Percentiles rank a stretch among this genome's conserved stretches.
Conservation (phyloP, 2,329 filamentous ascomycete species). For the Aspergillus sojae region DNA sequence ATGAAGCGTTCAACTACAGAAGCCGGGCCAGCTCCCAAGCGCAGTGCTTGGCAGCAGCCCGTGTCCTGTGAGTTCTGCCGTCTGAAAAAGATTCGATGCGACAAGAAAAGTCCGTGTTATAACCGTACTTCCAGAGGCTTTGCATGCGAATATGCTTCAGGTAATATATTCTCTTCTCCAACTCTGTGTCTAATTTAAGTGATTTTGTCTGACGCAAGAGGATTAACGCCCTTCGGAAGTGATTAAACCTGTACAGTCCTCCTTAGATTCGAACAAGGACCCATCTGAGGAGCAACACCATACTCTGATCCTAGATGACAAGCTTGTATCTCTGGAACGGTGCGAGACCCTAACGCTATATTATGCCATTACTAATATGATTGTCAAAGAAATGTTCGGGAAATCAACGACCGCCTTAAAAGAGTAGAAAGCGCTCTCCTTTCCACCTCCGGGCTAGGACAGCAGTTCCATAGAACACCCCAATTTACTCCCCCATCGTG, state of each 20-base stretch:
- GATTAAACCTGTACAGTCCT: neutral
- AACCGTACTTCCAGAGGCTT: neutral
- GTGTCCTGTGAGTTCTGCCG: conserved; percentile 10
- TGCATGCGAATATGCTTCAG: neutral
- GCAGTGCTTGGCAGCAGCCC: conserved; percentile 8
- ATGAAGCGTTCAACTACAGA: neutral
- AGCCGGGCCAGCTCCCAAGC: neutral
- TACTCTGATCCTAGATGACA: neutral
- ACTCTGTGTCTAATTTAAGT: neutral
- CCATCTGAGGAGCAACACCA: neutral
- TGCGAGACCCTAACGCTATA: neutral
- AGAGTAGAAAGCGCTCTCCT: neutral
- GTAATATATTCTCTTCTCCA: neutral
- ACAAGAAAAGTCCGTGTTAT: conserved; percentile 3
- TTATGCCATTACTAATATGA: neutral
- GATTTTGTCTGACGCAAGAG: neutral
- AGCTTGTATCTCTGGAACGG: neutral
- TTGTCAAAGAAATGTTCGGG: neutral
- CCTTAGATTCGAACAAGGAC: neutral
- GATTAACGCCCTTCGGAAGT: neutral
- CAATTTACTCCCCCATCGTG: neutral
- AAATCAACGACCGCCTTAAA: neutral
- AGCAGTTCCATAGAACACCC: neutral
- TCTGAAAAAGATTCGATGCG: conserved; percentile 8
- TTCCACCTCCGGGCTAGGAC: neutral